Base-by-base conservation (phyloP, 2,329 filamentous ascomycete species). In the Neurospora sp. region DNA sequence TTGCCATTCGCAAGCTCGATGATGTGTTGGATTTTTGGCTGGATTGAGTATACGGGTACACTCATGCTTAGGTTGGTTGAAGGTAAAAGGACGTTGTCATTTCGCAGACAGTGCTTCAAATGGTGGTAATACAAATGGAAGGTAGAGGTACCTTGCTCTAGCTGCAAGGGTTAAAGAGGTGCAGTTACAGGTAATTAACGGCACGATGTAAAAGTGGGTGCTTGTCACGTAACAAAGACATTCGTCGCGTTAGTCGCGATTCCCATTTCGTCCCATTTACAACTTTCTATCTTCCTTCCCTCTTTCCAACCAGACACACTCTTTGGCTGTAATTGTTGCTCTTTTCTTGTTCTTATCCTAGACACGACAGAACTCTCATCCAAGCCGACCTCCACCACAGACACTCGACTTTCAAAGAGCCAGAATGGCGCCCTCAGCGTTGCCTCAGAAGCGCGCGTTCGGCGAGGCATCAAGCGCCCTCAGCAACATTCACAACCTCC, bases 401-500 rank as follows among this genome's bases (percentile, higher is more conserved):
- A 8, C 23, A 62, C 12, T 33, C 52, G 23, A 57, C 52, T 62
- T 62, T 17, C 28, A 17, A 33, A 62, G 28, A 62, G 19, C 43
- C 71, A 68, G 40, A 37, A 75, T 75, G 74, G 71, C 74, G 15
- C 80, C 83, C 71, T 78, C 82, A 72, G 77, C 85, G 71, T 80
- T 89, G 69, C 88, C 91, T 69, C 88, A 91, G 80, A 93, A 93
- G 82, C 88, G 91, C 77, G 88, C 91, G 75, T 83, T 93, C 67
- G 88, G 86, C 73, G 91, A 93, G 77, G 83, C 87, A 71, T 87
- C 88, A 70, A 91, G 86, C 76, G 84, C 86, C 74, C 86, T 87
- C 71, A 86, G 85, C 75, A 91, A 91, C 76, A 83, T 88, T 70
- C 86, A 85, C 75, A 91, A 91, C 76, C 83, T 88, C 70, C 78